Evolutionary conservation across 768 basidiomycete genomes (phyloP), one percentile per base, ranked within the genome.

Genomic region (Tylopilus vinaceipallidus): DNA sequence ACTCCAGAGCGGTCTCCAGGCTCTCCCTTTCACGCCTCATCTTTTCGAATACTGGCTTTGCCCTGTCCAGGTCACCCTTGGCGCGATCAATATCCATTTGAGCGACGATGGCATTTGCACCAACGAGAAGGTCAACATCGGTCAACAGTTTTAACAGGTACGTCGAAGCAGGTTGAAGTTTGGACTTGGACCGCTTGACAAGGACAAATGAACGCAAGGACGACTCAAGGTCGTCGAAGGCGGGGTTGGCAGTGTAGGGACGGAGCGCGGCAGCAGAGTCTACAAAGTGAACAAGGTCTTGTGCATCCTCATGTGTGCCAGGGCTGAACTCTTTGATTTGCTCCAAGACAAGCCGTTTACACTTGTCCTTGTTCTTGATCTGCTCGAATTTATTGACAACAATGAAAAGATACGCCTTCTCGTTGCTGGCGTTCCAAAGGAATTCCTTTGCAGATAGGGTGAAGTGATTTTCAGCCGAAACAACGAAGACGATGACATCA

Each of bases 351-450:
- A 85, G 70, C 35, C 90, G 79, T 61, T 83, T 81, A 71, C 97
- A 98, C 68, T 91, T 87, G 42, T 88, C 90, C 74, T 98, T 97
- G 76, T 98, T 90, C 66, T 84, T 82, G 72, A 98, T 95, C 65
- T 91, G 88, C 61, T 92, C 93, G 66, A 86, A 99, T 68, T 95
- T 93, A 80, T 99, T 99, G 67, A 98, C 95, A 47, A 98, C 97
- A 65, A 98, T 88, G 75, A 99, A 99, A 42, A 99, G 74, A 66
- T 95, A 95, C 0, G 95, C 93, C 75, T 98, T 98, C 73, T 99
- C 97, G 60, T 91, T 88, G 73, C 88, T 90, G 2, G 95, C 94
- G 59, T 83, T 91, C 75, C 75, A 80, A 40, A 99, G 78, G 77
- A 99, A 98, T 67, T 98, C 94, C 65, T 88, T 91, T 13, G 93